These are phyloP conservation scores for Tetrahymena malaccensis DNA, from an alignment of 73 alveolate species.

Conservation along the genomic window DNA sequence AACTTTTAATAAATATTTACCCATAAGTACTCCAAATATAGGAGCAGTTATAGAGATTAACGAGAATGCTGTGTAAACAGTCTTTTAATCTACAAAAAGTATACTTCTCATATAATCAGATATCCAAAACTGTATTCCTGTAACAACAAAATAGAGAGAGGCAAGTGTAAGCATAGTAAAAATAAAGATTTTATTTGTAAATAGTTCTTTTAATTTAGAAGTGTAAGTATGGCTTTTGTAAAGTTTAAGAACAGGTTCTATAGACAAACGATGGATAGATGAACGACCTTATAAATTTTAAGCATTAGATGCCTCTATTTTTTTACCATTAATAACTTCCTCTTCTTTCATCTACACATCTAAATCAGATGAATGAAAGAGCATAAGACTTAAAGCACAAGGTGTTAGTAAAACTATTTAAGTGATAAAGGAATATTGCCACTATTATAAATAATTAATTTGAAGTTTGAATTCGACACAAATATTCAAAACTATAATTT, in stretches of 20 bases:
- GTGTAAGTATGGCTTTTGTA: constrained; percentile 1
- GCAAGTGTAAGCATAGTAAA: constrained; percentile 60
- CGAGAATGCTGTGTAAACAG: constrained; percentile 59
- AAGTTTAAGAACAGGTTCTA: not conserved
- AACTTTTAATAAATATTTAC: not conserved
- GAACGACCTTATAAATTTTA: not conserved
- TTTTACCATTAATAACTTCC: not conserved
- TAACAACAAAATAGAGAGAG: constrained; percentile 71
- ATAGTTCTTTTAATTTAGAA: constrained; percentile 1
- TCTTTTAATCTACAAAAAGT: constrained; percentile 46
- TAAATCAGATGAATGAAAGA: not conserved
- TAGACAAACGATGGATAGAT: not conserved
- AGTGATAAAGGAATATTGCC: constrained; percentile 27
- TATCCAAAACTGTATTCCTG: constrained; percentile 95
- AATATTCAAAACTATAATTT: not conserved
- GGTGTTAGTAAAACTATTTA: constrained; percentile 18
- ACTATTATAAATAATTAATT: not conserved
- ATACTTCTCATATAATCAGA: constrained; percentile 81
- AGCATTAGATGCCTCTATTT: not conserved
- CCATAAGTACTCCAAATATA: constrained; percentile 75
- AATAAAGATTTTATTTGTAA: constrained; percentile 4
- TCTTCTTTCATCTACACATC: not conserved
- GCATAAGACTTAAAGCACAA: not conserved
- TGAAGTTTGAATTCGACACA: not conserved
- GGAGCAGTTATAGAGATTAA: constrained; percentile 81